phyloP scores from a whole-genome alignment of 108 stramenopile genomes.

The Discostella pseudostelligera region DNA sequence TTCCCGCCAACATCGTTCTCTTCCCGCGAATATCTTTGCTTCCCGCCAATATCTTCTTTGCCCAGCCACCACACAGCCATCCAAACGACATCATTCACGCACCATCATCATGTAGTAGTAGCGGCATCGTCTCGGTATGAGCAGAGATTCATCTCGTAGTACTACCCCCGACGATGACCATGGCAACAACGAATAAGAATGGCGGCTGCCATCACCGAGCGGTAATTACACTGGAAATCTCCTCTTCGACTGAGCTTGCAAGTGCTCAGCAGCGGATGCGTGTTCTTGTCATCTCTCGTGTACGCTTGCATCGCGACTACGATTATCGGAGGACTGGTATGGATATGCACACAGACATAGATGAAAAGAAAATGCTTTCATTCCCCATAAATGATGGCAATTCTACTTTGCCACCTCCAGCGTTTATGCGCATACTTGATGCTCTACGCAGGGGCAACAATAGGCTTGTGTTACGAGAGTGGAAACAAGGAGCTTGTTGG shows the following conservation, averaged over 20 bases:
- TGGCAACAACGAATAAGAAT: too few species aligned
- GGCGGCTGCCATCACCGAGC: too few species aligned
- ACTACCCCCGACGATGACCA: too few species aligned
- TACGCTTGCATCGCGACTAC: conserved; percentile 6
- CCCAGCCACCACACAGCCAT: too few species aligned
- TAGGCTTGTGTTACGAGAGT: conserved; percentile 59
- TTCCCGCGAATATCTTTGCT: too few species aligned
- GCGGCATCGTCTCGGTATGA: too few species aligned
- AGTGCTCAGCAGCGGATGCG: conserved; percentile 45
- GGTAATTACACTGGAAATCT: conserved; percentile 30
- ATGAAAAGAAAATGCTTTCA: conserved; percentile 3
- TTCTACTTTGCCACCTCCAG: neutral
- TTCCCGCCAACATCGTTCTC: too few species aligned
- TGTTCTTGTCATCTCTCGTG: conserved; percentile 15
- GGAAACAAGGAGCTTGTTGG: conserved; percentile 74
- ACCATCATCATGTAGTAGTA: too few species aligned
- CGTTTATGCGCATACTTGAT: conserved; percentile 14
- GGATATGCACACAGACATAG: neutral
- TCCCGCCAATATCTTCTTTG: too few species aligned
- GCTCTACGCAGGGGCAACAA: conserved; percentile 25
- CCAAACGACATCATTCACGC: too few species aligned
- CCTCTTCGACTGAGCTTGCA: conserved; percentile 21
- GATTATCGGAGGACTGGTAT: neutral
- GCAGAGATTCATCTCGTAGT: too few species aligned
- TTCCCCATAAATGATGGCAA: conserved; percentile 3